Percentiles rank a stretch among this genome's conserved stretches.
Evolutionary conservation across 2,329 filamentous ascomycete genomes (phyloP).

Genomic region (Leptographium radiaticola): DNA sequence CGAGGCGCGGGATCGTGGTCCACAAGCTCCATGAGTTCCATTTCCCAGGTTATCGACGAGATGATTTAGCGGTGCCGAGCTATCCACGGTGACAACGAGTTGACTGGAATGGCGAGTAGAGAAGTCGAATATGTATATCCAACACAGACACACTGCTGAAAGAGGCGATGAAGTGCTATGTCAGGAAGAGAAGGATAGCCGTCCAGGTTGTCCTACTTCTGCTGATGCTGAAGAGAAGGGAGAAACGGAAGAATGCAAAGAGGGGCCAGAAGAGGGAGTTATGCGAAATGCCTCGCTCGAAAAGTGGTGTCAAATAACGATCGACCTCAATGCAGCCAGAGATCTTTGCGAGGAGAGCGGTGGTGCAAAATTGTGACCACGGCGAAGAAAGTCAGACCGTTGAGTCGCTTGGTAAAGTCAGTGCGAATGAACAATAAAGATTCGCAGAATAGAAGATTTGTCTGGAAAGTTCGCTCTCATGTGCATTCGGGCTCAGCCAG

Average conservation of each 20-base stretch:
- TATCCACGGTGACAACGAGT: slow-evolving; percentile 2
- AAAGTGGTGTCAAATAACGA: slow-evolving; percentile 3
- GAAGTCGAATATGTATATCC: neutral
- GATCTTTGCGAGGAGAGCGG: slow-evolving; percentile 3
- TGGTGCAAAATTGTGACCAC: neutral
- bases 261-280: too few species aligned
- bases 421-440: slow-evolving; percentile 1
- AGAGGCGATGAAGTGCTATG: too few species aligned
- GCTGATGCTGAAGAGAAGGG: too few species aligned
- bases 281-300: too few species aligned
- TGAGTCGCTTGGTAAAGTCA: slow-evolving; percentile 5
- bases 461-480: neutral
- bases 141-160: too few species aligned
- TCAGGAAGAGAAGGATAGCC: too few species aligned
- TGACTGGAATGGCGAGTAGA: neutral
- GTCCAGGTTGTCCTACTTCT: too few species aligned
- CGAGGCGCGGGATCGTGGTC: slow-evolving; percentile 50
- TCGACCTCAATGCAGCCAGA: slow-evolving; percentile 13
- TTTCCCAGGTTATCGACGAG: slow-evolving; percentile 18
- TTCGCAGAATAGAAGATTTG: neutral
- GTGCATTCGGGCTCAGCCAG: neutral
- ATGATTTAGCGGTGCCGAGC: neutral
- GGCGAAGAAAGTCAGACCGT: neutral
- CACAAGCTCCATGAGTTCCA: slow-evolving; percentile 54
- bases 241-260: too few species aligned